phyloP scores from a whole-genome alignment of 495 filamentous ascomycete species.

The Xylaria curta region DNA sequence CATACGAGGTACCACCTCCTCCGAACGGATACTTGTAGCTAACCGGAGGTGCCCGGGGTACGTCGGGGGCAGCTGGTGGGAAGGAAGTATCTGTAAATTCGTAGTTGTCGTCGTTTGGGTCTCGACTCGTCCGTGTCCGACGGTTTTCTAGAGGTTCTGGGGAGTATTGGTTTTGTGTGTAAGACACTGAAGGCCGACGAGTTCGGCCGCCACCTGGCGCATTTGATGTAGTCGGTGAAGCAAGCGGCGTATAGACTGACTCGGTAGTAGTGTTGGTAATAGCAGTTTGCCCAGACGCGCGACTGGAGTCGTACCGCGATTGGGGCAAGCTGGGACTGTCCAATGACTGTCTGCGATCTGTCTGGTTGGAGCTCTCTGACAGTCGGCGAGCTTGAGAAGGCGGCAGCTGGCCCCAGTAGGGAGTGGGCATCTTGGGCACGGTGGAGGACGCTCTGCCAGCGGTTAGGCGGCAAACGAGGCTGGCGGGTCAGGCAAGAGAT shows the following conservation, averaged over 20 bases:
- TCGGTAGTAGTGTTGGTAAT: slow-evolving; percentile 55
- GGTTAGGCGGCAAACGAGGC: slow-evolving; percentile 37
- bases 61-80: slow-evolving; percentile 64
- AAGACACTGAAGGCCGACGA: slow-evolving; percentile 55
- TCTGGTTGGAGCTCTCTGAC: slow-evolving; percentile 47
- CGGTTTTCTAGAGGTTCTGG: slow-evolving; percentile 47
- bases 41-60: slow-evolving; percentile 62
- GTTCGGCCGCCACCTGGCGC: slow-evolving; percentile 54
- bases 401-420: slow-evolving; percentile 51
- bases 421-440: slow-evolving; percentile 36
- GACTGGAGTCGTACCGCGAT: slow-evolving; percentile 44
- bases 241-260: slow-evolving; percentile 58
- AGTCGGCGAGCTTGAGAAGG: slow-evolving; percentile 50
- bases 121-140: slow-evolving; percentile 43
- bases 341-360: slow-evolving; percentile 50
- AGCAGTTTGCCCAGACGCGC: slow-evolving; percentile 52
- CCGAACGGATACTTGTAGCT: slow-evolving; percentile 61
- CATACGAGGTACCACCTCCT: slow-evolving; percentile 43
- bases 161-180: slow-evolving; percentile 54
- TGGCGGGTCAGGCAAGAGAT: slow-evolving; percentile 33
- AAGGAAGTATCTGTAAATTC: slow-evolving; percentile 43
- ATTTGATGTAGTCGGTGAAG: slow-evolving; percentile 55
- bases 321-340: slow-evolving; percentile 44
- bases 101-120: slow-evolving; percentile 42
- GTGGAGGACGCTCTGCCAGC: slow-evolving; percentile 10